phyloP scores from a whole-genome alignment of 2,329 filamentous ascomycete genomes.

The Calonectria naviculata region DNA sequence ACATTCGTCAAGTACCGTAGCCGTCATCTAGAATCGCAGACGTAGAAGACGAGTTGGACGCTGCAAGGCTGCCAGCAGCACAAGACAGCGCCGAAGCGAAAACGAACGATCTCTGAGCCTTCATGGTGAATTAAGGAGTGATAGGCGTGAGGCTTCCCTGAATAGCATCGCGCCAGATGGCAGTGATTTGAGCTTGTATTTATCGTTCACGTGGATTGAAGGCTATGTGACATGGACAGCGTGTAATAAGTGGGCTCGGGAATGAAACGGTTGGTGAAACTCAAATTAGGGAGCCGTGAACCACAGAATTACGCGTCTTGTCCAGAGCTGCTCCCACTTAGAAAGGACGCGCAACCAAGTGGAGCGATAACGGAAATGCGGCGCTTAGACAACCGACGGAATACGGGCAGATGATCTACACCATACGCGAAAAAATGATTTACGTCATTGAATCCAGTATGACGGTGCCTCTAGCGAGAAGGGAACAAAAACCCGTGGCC shows the following conservation, averaged over 20 bases:
- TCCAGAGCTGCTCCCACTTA: not conserved
- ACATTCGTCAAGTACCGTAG: not conserved
- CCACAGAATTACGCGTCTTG: slow-evolving; percentile 3
- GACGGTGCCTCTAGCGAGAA: not conserved
- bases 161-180: not conserved
- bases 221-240: not conserved
- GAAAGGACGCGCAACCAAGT: slow-evolving; percentile 1
- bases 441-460: not conserved
- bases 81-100: not conserved
- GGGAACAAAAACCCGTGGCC: too few species aligned
- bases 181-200: not conserved
- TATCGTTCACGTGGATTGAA: not conserved
- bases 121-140: not conserved
- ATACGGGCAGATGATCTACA: not conserved
- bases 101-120: not conserved
- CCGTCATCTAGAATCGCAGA: not conserved
- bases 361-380: not conserved
- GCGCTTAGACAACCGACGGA: not conserved
- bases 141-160: not conserved
- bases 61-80: slow-evolving; percentile 10
- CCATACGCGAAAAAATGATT: not conserved
- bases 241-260: not conserved
- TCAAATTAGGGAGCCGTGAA: not conserved
- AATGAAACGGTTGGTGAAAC: slow-evolving; percentile 7
- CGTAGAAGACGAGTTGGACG: not conserved